Evolutionary conservation across 169 alveolate species (phyloP), one percentile per base, ranked within the genome.

Genomic region (Plasmodium blacklocki): DNA sequence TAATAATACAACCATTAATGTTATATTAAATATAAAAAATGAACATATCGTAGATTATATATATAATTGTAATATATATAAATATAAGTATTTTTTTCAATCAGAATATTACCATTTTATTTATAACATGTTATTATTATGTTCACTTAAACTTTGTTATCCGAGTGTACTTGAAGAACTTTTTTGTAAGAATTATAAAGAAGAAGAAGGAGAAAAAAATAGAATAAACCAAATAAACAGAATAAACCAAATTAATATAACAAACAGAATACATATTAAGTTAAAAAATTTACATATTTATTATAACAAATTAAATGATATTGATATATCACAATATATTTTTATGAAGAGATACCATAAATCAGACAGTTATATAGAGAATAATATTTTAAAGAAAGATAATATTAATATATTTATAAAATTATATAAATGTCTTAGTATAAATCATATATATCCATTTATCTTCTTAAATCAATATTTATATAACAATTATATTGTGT

Each of bases 31-130:
- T 29, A 12, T 70, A 43, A 66, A 64, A 47, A 86, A 66, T 23
- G 85, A 86, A 54, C 49, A 21, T 73, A 59, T 86, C 18, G 47
- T 86, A 66, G 56, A 70, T 39, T 74, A 86, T 64, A 26, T 86
- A n/a, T 86, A 62, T 64, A 74, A 70, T 9, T 86, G 92, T 45
- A 72, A 86, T 74, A 70, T 86, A 49, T 71, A 59, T 47, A 86
- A 86, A 64, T 72, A 86, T 43, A 86, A 86, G 73, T 86, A 26
- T 23, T 21, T 43, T 50, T 86, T 86, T 23, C 86, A 43, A 19
- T 60, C 45, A 12, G 76, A 62, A 19, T 86, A 71, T 56, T 86
- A 60, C 23, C 14, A 58, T 49, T 86, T 86, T 70, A 58, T 72
- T 19, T 80, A 86, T 23, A 86, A 86, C 71, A 60, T 64, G 47